Percentiles rank a stretch among this genome's conserved stretches.
Conservation (phyloP, 495 filamentous ascomycete species). For the Xylaria bambusicola region DNA sequence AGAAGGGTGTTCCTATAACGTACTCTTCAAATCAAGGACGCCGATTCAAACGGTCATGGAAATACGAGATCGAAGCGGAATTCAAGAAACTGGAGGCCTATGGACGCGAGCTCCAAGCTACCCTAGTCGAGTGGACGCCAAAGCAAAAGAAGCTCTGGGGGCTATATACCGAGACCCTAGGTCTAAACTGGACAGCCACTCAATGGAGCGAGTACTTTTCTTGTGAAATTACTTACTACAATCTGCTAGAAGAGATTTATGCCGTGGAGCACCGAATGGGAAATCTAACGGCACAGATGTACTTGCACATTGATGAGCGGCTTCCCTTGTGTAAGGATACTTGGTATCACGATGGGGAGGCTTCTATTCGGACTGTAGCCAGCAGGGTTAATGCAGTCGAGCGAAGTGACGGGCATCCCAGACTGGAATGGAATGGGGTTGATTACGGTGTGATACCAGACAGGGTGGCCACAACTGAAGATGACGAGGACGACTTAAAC, state of each 20-base stretch:
- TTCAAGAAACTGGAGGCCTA: background rate
- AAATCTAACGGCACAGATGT: conserved; percentile 7
- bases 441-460: conserved; percentile 3
- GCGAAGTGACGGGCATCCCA: background rate
- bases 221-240: conserved; percentile 14
- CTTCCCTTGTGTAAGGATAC: too few species aligned
- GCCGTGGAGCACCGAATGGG: conserved; percentile 14
- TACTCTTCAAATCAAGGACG: background rate
- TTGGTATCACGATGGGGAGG: background rate
- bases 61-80: background rate
- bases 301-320: background rate
- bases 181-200: conserved; percentile 9
- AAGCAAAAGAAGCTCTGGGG: conserved; percentile 11
- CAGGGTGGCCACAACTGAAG: too few species aligned
- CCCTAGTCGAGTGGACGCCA: background rate
- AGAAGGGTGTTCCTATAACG: conserved; percentile 17
- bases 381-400: background rate
- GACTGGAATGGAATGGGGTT: conserved; percentile 12
- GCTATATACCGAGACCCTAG: background rate
- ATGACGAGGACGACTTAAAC: too few species aligned
- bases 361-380: background rate
- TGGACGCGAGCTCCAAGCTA: background rate
- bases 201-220: conserved; percentile 5
- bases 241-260: background rate
- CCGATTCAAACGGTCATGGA: background rate